Base-by-base conservation (phyloP, 257 asterid genomes). In the Solanum pinnatisectum region DNA sequence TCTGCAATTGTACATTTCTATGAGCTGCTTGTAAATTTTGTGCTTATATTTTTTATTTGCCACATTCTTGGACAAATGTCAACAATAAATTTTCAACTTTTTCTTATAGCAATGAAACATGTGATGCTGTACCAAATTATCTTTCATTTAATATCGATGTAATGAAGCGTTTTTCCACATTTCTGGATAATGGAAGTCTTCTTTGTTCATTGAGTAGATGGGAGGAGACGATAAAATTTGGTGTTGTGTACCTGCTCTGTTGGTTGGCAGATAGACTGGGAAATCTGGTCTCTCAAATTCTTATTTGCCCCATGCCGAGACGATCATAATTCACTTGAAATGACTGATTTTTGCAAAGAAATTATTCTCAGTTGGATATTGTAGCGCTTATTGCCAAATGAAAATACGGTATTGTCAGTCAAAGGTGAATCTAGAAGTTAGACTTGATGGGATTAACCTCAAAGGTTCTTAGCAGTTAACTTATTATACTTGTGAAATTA, bases 1-100 rank as follows among this genome's bases (percentile, higher is more conserved):
- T 91, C 92, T 91, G 65, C 93, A 93, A 94, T 71, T 96, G 99
- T 96, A 96, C 90, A 96, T 94, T 93, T 91, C 83, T 89, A 70
- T 91, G 95, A 91, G 94, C 91, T 89, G 91, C 93, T 88, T 89
- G 94, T 93, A 92, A 90, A 92, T 87, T 89, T 81, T 36, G 84
- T 89, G 89, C 83, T 91, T 84, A 87, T 49, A 63, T 78, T 36
- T 85, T 42, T 86, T 16, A 15, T 81, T 87, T 72, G 25, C 73
- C 87, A 37, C 32, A 44, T 49, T 40, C 79, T 65, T 74, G 81
- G 59, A 39, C 67, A 20, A 88, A 83, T 56, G 30, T 44, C 87
- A 77, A 74, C 87, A 63, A 32, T 74, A 35, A 72, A 33, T 20
- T 83, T 42, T 56, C 20, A 35, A 12, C 23, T 10, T 83, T 11